Conservation (phyloP, 2,329 filamentous ascomycete genomes). For the Ilyonectria sp. region DNA sequence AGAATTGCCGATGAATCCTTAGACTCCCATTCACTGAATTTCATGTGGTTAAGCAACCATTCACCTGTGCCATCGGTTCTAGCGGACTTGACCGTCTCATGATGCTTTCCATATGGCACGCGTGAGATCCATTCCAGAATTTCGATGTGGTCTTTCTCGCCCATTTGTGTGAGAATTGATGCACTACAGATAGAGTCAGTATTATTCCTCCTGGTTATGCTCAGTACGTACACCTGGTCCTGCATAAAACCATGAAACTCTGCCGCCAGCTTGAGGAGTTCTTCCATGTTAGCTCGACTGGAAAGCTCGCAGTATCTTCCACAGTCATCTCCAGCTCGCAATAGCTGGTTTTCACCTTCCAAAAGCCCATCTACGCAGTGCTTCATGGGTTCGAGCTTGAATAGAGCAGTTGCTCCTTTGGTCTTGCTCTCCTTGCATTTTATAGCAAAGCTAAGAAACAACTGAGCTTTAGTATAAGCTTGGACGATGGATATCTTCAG, state of each 20-base stretch:
- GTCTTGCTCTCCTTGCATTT: not conserved
- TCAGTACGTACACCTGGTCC: not conserved
- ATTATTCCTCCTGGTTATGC: not conserved
- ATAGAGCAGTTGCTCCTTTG: not conserved
- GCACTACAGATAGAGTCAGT: not conserved
- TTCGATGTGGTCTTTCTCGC: not conserved
- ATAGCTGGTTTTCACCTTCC: not conserved
- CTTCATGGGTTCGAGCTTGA: not conserved
- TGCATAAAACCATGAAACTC: not conserved
- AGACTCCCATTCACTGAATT: not conserved
- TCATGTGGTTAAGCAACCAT: not conserved
- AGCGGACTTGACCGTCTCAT: not conserved
- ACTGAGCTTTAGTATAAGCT: not conserved
- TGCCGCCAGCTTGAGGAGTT: not conserved
- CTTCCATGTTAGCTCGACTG: not conserved
- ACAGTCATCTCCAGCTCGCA: not conserved
- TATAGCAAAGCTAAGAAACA: conserved; percentile 4
- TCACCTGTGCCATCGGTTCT: not conserved
- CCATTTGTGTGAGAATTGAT: not conserved
- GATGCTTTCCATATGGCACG: not conserved
- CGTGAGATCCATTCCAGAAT: not conserved
- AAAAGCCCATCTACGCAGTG: not conserved
- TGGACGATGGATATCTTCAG: conserved; percentile 46
- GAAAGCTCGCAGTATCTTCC: not conserved
- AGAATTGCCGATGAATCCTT: not conserved